Conservation (phyloP, 2,329 filamentous ascomycete genomes). For the Calonectria hongkongensis region DNA sequence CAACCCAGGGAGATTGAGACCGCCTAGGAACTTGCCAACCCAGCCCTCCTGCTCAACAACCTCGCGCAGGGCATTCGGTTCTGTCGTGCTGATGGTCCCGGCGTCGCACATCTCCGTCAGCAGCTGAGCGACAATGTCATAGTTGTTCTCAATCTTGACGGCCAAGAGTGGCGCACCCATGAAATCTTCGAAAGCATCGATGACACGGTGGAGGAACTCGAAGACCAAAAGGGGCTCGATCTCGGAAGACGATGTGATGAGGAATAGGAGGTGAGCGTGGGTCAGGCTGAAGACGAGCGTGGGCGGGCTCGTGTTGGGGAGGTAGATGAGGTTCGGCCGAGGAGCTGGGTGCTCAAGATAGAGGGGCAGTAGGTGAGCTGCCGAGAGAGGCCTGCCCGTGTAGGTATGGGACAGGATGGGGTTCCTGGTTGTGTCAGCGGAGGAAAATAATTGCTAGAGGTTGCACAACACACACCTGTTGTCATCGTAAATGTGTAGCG, state of each 20-base stretch:
- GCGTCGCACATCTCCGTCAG: slow-evolving; percentile 98
- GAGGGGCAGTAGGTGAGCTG: slow-evolving; percentile 85
- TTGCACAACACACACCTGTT: slow-evolving; percentile 77
- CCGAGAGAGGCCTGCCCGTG: slow-evolving; percentile 85
- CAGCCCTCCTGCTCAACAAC: slow-evolving; percentile 93
- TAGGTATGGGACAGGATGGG: slow-evolving; percentile 93
- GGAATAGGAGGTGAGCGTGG: slow-evolving; percentile 91
- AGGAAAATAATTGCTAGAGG: slow-evolving; percentile 15
- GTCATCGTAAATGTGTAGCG: slow-evolving; percentile 97
- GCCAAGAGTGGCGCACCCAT: slow-evolving; percentile 90
- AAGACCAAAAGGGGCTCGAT: slow-evolving; percentile 92
- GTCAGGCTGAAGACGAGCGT: slow-evolving; percentile 91
- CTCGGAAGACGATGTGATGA: slow-evolving; percentile 89
- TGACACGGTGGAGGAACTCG: slow-evolving; percentile 94
- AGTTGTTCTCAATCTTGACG: slow-evolving; percentile 89
- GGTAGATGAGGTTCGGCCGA: slow-evolving; percentile 89
- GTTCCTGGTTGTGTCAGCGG: slow-evolving; percentile 73
- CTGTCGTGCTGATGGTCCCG: slow-evolving; percentile 90
- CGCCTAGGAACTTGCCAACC: slow-evolving; percentile 91
- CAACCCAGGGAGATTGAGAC: slow-evolving; percentile 87
- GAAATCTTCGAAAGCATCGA: slow-evolving; percentile 96
- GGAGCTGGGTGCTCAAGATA: slow-evolving; percentile 89
- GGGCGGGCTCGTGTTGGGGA: slow-evolving; percentile 87
- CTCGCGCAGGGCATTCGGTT: slow-evolving; percentile 93
- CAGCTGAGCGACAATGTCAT: slow-evolving; percentile 95